phyloP scores from a whole-genome alignment of 768 basidiomycete genomes.

The Suillus brevipes region DNA sequence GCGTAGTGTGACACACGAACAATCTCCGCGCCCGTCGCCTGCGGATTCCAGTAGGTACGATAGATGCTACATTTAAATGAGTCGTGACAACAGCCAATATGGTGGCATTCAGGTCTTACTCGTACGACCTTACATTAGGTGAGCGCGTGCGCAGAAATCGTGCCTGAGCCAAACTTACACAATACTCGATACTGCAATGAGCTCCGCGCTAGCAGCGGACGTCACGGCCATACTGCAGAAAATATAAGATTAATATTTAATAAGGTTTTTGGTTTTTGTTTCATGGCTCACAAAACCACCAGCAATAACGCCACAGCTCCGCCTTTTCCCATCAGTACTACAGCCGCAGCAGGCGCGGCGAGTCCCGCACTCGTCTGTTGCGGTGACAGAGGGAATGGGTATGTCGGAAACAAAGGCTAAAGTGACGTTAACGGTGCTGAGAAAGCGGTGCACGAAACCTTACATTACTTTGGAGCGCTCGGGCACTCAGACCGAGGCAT shows the following conservation, averaged over 20 bases:
- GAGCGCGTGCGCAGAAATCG: not conserved
- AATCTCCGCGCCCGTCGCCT: slow-evolving; percentile 33
- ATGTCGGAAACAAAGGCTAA: slow-evolving; percentile 42
- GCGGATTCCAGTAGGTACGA: slow-evolving; percentile 34
- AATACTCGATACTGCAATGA: slow-evolving; percentile 33
- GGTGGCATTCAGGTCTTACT: slow-evolving; percentile 20
- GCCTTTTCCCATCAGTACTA: slow-evolving; percentile 34
- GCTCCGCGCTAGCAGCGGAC: slow-evolving; percentile 34
- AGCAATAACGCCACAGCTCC: slow-evolving; percentile 36
- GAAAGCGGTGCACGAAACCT: not conserved
- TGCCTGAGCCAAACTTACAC: slow-evolving; percentile 20
- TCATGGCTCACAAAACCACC: slow-evolving; percentile 27
- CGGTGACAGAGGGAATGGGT: slow-evolving; percentile 15
- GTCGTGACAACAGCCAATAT: not conserved
- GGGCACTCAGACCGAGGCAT: slow-evolving; percentile 29
- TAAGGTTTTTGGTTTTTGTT: too few species aligned
- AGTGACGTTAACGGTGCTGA: slow-evolving; percentile 1
- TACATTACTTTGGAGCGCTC: slow-evolving; percentile 19
- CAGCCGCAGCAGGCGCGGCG: slow-evolving; percentile 34
- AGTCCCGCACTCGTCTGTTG: slow-evolving; percentile 25
- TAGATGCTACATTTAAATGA: slow-evolving; percentile 22
- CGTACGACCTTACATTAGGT: slow-evolving; percentile 29
- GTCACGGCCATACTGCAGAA: slow-evolving; percentile 34
- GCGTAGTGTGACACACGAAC: slow-evolving; percentile 35
- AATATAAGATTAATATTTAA: not conserved